Conservation (phyloP, 352 stramenopile species). For the Globisporangium splendens region DNA sequence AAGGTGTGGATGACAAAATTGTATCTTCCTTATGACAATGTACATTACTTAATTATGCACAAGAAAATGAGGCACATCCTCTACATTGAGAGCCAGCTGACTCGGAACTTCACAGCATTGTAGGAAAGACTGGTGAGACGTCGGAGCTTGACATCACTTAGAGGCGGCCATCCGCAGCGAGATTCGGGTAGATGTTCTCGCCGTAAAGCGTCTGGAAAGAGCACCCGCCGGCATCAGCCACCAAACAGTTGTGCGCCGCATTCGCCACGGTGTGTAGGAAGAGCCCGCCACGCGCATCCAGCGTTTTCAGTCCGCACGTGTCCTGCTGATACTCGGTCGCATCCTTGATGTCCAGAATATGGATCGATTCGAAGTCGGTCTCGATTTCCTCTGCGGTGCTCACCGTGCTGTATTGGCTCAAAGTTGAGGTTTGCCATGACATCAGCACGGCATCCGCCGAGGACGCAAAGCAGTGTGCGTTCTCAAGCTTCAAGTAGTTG, state of each 20-base stretch:
- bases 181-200: slow-evolving; percentile 12
- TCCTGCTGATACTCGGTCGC: slow-evolving; percentile 35
- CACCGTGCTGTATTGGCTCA: slow-evolving; percentile 40
- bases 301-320: slow-evolving; percentile 35
- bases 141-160: too few relatives aligned
- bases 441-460: slow-evolving; percentile 33
- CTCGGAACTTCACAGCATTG: too few relatives aligned
- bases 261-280: slow-evolving; percentile 22
- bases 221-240: slow-evolving; percentile 11
- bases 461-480: slow-evolving; percentile 46
- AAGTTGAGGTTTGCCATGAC: slow-evolving; percentile 34
- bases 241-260: slow-evolving; percentile 41
- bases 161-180: too few relatives aligned
- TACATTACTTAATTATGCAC: too few relatives aligned
- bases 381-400: slow-evolving; percentile 19
- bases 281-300: slow-evolving; percentile 21
- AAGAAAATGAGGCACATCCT: too few relatives aligned
- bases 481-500: slow-evolving; percentile 40
- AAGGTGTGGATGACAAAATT: too few relatives aligned
- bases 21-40: too few relatives aligned
- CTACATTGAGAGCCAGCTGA: too few relatives aligned
- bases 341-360: slow-evolving; percentile 25
- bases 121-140: too few relatives aligned
- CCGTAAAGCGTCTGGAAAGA: slow-evolving; percentile 16
- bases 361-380: slow-evolving; percentile 29